Conservation (phyloP, 73 alveolate species). For the Effrenium voratum region DNA sequence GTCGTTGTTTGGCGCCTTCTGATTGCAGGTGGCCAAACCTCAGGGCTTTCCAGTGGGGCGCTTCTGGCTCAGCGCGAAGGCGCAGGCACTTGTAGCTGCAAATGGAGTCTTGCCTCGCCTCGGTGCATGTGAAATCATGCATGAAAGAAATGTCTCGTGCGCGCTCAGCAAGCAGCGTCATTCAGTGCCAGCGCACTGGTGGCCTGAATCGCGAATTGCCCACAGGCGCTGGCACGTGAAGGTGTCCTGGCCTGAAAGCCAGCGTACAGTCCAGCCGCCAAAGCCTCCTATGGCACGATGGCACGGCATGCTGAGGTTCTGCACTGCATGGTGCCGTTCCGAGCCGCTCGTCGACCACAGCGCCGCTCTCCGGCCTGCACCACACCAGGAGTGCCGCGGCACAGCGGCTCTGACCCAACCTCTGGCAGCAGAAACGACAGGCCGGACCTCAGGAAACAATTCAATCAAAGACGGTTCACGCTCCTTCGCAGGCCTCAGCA, state of each 20-base stretch:
- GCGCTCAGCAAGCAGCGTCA: slow-evolving; percentile 26
- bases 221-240: too few relatives aligned
- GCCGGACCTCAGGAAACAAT: background rate
- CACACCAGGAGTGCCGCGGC: too few relatives aligned
- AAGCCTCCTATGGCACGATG: too few relatives aligned
- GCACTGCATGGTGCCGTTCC: too few relatives aligned
- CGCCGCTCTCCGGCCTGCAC: too few relatives aligned
- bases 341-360: too few relatives aligned
- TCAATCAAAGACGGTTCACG: too few relatives aligned
- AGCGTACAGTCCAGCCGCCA: too few relatives aligned
- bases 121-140: background rate
- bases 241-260: too few relatives aligned
- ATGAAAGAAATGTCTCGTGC: background rate
- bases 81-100: slow-evolving; percentile 70
- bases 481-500: too few relatives aligned
- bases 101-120: slow-evolving; percentile 82
- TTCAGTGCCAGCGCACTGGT: slow-evolving; percentile 34
- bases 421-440: background rate
- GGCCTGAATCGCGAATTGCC: too few relatives aligned
- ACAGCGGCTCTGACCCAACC: background rate
- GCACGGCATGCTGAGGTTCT: too few relatives aligned
- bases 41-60: background rate
- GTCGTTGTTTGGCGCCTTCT: slow-evolving; percentile 78
- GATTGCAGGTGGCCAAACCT: slow-evolving; percentile 80
- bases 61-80: background rate